A percentile compares a stretch with the other conserved stretches of the same genome.
phyloP scores from a whole-genome alignment of 1,284 basidiomycete genomes.

The Flammula alnicola region DNA sequence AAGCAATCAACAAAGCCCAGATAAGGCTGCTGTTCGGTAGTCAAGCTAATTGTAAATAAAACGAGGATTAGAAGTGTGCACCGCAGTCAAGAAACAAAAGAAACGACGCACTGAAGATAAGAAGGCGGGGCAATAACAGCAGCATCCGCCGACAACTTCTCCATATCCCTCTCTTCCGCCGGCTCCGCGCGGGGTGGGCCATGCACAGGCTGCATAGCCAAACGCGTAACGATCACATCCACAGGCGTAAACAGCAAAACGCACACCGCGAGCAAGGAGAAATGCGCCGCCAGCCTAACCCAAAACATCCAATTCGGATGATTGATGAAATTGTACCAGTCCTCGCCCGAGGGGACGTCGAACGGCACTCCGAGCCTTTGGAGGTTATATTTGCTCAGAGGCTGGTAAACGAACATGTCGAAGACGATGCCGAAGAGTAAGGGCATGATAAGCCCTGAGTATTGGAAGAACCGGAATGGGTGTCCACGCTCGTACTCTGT shows the following conservation, averaged over 20 bases:
- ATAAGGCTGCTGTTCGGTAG: slow-evolving; percentile 19
- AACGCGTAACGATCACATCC: slow-evolving; percentile 18
- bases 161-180: slow-evolving; percentile 8
- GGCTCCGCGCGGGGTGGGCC: background rate
- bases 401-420: slow-evolving; percentile 1
- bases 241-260: slow-evolving; percentile 32
- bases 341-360: slow-evolving; percentile 5
- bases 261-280: background rate
- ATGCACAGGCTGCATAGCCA: slow-evolving; percentile 19
- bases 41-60: slow-evolving; percentile 7
- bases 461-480: slow-evolving; percentile 9
- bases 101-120: slow-evolving; percentile 9
- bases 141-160: slow-evolving; percentile 10
- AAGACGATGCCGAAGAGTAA: slow-evolving; percentile 8
- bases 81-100: background rate
- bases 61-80: background rate
- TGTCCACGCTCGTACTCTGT: slow-evolving; percentile 17
- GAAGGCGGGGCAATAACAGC: slow-evolving; percentile 9
- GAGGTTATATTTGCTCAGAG: background rate
- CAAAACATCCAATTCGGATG: slow-evolving; percentile 10
- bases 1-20: slow-evolving; percentile 24
- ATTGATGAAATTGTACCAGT: slow-evolving; percentile 3
- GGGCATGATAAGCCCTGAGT: slow-evolving; percentile 10
- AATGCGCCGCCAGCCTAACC: background rate
- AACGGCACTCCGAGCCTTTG: slow-evolving; percentile 2